Evolutionary conservation across 352 stramenopile genomes (phyloP), one percentile per base, ranked within the genome.

Genomic region (Globisporangium solare): DNA sequence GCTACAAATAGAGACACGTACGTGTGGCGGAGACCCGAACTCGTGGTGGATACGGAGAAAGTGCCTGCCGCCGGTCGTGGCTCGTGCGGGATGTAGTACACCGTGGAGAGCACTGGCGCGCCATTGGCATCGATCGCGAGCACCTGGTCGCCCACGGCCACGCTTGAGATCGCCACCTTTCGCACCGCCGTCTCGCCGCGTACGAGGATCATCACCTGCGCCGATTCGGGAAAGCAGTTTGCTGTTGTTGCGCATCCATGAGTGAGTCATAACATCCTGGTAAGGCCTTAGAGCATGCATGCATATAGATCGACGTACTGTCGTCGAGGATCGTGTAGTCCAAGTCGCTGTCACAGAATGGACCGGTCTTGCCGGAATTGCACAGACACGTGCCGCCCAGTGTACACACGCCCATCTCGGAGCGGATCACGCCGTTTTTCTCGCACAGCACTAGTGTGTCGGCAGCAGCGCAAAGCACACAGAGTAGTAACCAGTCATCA

Each of bases 41-140:
- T 49, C 52, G 63, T 47, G 58, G 18, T 43, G 57, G n/a, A 83
- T 59, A 17, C 64, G 61, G 27, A 79, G 58, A 50, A 75, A 83
- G 14, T 58, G 51, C 12, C 50, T 69, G 6, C 46, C 8, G 2
- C 22, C 27, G 47, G 32, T 60, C 18, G 51, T 61, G 70, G 47
- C 13, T 84, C 74, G 50, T 89, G 76, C 12, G 81, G 81, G 50
- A 85, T 71, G 58, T 86, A 89, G 47, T 86, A 91, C 8, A 89
- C 81, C 3, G 60, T 68, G 3, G 81, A 76, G 48, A 79, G 80
- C 40, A 78, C 63, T 11, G 47, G 41, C 0, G 50, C 50, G 3
- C 79, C 78, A 47, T 56, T 42, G 18, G 46, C 46, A 55, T 83
- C 64, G 5, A 91, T 52, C n/a, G 76, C 51, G 32, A 89, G 54